Evolutionary conservation across 768 basidiomycete species (phyloP).

Genomic region (Boletus patriciae): DNA sequence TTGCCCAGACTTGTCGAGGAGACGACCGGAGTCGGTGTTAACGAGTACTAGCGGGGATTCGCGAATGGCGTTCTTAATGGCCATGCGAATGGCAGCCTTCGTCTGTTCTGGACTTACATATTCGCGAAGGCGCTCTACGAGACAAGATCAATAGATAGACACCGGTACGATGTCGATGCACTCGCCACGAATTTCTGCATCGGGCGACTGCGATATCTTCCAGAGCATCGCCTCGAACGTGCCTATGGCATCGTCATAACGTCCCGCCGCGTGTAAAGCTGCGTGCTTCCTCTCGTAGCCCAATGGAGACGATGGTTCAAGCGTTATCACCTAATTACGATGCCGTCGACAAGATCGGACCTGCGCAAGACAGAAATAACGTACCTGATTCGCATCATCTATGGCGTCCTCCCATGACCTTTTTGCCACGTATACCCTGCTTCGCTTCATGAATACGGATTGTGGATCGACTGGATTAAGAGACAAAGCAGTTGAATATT

Average conservation of each 20-base stretch:
- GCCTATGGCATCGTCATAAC: background rate
- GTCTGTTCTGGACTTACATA: background rate
- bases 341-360: background rate
- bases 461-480: too few relatives aligned
- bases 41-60: slow-evolving; percentile 8
- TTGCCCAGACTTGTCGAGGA: background rate
- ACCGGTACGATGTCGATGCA: background rate
- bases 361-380: background rate
- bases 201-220: background rate
- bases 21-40: slow-evolving; percentile 1
- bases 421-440: too few relatives aligned
- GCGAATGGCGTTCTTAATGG: background rate
- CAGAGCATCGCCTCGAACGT: slow-evolving; percentile 5
- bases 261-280: background rate
- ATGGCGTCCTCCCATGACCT: too few relatives aligned
- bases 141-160: background rate
- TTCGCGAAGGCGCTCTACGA: background rate
- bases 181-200: background rate
- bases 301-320: background rate
- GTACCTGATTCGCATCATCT: background rate
- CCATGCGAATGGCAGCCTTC: background rate
- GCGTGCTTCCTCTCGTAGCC: background rate
- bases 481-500: too few relatives aligned
- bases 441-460: too few relatives aligned
- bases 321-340: background rate